Evolutionary conservation across 306 rosid genomes (phyloP).

Genomic region (Abrus precatorius): DNA sequence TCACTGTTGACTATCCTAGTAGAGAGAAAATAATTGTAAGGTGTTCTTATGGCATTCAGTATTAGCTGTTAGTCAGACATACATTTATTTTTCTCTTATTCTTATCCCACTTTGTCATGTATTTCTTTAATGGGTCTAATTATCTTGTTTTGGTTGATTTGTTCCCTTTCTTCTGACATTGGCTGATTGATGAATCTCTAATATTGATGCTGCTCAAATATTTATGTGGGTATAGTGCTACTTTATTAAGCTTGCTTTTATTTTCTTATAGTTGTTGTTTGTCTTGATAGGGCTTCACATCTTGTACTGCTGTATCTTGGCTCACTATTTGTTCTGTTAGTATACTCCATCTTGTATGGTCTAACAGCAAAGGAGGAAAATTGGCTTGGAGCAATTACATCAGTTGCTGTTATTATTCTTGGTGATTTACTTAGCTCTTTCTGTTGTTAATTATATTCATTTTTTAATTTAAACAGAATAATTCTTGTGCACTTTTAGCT

Average conservation of each 20-base stretch:
- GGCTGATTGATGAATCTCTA: slow-evolving; percentile 22
- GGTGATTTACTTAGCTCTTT: slow-evolving; percentile 60
- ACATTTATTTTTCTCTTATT: neutral
- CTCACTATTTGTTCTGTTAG: slow-evolving; percentile 85
- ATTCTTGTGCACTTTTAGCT: slow-evolving; percentile 37
- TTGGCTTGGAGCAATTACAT: slow-evolving; percentile 97
- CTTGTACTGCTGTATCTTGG: slow-evolving; percentile 94
- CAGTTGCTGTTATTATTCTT: slow-evolving; percentile 95
- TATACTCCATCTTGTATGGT: slow-evolving; percentile 93
- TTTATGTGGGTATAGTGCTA: slow-evolving; percentile 20
- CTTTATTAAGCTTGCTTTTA: slow-evolving; percentile 23
- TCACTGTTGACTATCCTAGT: slow-evolving; percentile 26
- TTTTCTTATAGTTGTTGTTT: slow-evolving; percentile 32
- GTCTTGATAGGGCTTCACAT: slow-evolving; percentile 88
- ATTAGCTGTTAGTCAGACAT: slow-evolving; percentile 19
- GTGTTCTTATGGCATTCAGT: slow-evolving; percentile 14
- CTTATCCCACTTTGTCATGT: neutral
- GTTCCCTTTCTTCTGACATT: slow-evolving; percentile 8
- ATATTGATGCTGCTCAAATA: slow-evolving; percentile 24
- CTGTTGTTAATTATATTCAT: slow-evolving; percentile 43
- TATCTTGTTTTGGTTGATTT: slow-evolving; percentile 2
- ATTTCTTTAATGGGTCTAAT: slow-evolving; percentile 16
- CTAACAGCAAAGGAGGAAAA: slow-evolving; percentile 71
- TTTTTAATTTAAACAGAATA: slow-evolving; percentile 11
- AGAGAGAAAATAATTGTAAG: slow-evolving; percentile 24